phyloP scores from a whole-genome alignment of 176 grass and related monocot genomes.

The Oryza glaberrima region DNA sequence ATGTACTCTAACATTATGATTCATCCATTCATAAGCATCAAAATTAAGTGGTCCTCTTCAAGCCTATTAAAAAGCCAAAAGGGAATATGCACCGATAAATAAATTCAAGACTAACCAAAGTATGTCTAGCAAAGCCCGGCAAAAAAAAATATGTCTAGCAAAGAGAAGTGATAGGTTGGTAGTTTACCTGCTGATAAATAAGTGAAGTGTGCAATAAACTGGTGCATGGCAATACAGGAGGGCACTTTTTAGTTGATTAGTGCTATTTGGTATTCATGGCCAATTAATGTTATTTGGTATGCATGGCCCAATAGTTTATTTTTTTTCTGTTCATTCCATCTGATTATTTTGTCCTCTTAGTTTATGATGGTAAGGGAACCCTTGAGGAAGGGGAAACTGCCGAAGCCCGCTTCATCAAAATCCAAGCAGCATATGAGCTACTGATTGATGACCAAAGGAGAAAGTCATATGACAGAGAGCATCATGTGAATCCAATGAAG shows the following conservation, averaged over 20 bases:
- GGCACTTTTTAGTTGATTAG: not conserved
- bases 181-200: not conserved
- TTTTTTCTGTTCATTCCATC: slow-evolving; percentile 27
- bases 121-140: not conserved
- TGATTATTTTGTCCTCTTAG: slow-evolving; percentile 54
- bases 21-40: slow-evolving; percentile 13
- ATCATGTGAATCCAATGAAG: slow-evolving; percentile 96
- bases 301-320: not conserved
- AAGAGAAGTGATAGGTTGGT: not conserved
- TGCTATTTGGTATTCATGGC: slow-evolving; percentile 16
- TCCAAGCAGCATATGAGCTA: slow-evolving; percentile 98
- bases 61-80: not conserved
- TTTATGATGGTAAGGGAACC: slow-evolving; percentile 91
- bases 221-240: not conserved
- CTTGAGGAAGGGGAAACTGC: slow-evolving; percentile 97
- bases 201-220: not conserved
- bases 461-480: slow-evolving; percentile 75
- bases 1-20: not conserved
- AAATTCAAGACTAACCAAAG: not conserved
- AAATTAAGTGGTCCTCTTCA: not conserved
- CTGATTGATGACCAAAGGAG: slow-evolving; percentile 85
- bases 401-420: slow-evolving; percentile 97
- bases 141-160: not conserved
- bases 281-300: slow-evolving; percentile 25
- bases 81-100: not conserved